Evolutionary conservation across 345 rosid genomes (phyloP).

Genomic region (Bretschneidera sinensis): DNA sequence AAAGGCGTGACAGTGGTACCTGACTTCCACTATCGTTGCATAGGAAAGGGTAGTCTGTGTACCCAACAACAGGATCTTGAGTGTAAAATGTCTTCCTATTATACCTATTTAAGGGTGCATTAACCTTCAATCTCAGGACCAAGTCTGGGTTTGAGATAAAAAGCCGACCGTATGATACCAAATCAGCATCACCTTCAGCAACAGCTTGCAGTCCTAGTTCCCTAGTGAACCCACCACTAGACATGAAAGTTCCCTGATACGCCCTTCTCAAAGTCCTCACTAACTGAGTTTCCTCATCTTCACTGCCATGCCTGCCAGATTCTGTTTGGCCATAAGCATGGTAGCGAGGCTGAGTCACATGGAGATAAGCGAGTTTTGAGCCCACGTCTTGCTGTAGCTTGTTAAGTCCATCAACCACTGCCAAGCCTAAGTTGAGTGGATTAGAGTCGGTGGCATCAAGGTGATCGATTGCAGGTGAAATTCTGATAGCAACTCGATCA

Average conservation of each 20-base stretch:
- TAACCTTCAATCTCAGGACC: slow-evolving; percentile 48
- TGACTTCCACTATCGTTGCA: slow-evolving; percentile 3
- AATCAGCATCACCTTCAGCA: slow-evolving; percentile 62
- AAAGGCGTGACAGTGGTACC: slow-evolving; percentile 28
- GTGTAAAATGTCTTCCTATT: slow-evolving; percentile 68
- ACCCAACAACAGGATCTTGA: slow-evolving; percentile 66
- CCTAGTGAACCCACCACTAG: slow-evolving; percentile 71
- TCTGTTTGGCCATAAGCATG: slow-evolving; percentile 57
- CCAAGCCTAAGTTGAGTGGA: slow-evolving; percentile 62
- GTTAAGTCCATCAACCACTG: slow-evolving; percentile 56
- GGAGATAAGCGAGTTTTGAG: slow-evolving; percentile 60
- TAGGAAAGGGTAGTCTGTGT: slow-evolving; percentile 66
- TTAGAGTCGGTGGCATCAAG: slow-evolving; percentile 75
- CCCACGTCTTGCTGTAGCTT: slow-evolving; percentile 46
- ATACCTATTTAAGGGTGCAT: slow-evolving; percentile 56
- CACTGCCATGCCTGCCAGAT: slow-evolving; percentile 50
- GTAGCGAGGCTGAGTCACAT: slow-evolving; percentile 82
- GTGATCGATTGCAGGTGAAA: slow-evolving; percentile 83
- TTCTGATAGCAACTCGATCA: slow-evolving; percentile 56
- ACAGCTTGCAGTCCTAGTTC: slow-evolving; percentile 69
- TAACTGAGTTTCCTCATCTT: slow-evolving; percentile 52
- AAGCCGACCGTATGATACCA: slow-evolving; percentile 72
- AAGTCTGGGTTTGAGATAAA: slow-evolving; percentile 85
- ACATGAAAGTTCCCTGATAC: slow-evolving; percentile 66
- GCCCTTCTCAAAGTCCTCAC: slow-evolving; percentile 47